Evolutionary conservation across 345 rosid species (phyloP), one percentile per base, ranked within the genome.

Genomic region (Eucalyptus pauciflora): DNA sequence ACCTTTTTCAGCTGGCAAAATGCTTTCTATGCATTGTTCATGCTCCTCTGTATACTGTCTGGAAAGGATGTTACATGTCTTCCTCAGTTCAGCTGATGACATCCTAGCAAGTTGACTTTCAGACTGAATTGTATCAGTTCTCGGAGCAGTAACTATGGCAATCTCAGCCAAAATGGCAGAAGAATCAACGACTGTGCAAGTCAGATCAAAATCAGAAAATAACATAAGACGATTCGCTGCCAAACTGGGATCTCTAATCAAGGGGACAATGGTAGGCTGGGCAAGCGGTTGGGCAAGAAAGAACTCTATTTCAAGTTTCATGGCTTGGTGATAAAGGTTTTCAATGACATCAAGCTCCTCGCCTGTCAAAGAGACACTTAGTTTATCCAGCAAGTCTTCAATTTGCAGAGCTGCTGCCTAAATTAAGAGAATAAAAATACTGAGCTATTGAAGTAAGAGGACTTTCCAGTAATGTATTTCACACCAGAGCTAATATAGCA

Each of bases 201-300:
- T 96, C 92, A 98, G 94, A 94, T 98, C 99, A 94, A 98, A 98
- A 93, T 98, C 99, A 89, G 97, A 95, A 91, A 97, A 98, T 93
- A 97, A 93, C 92, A 94, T 69, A 56, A 96, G 92, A 58, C 90
- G 94, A 87, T 93, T 94, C 89, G 91, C 94, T 33, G 87, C 93
- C 85, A 93, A 94, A 91, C 92, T 92, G 62, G 93, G 96, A 90
- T 87, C 95, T 91, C 92, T 94, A 76, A 91, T 90, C 90, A 98
- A 91, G 89, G 99, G 99, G 91, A 94, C 96, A 86, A 94, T 90
- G 87, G 95, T 93, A 48, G 96, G 96, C 92, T 98, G 98, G 88
- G 90, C 88, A 92, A 96, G 92, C 22, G 94, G 96, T 91, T 98
- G 99, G 25, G 95, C 96, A 89, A 88, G 89, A 94, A 98, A 96